Evolutionary conservation across 2,329 filamentous ascomycete genomes (phyloP).

Genomic region (Colletotrichum lini): DNA sequence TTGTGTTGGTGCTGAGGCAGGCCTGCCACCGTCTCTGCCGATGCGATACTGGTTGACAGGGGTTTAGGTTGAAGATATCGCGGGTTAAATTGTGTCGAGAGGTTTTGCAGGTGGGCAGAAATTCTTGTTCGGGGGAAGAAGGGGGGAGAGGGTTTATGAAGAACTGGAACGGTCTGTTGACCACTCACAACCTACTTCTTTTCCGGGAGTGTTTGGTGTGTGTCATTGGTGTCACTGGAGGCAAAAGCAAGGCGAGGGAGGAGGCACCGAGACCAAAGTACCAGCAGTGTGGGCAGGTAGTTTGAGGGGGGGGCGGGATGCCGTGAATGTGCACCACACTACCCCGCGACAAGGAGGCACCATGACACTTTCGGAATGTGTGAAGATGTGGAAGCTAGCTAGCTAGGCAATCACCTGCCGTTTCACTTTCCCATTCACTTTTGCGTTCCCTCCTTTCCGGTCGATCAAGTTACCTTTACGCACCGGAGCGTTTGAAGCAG

Average conservation of each 20-base stretch:
- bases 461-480: not conserved
- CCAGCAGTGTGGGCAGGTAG: not conserved
- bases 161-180: not conserved
- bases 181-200: not conserved
- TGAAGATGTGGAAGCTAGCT: not conserved
- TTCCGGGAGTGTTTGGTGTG: slow-evolving; percentile 5
- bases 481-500: not conserved
- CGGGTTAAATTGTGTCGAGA: not conserved
- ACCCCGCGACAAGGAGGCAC: not conserved
- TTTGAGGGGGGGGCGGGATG: not conserved
- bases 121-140: not conserved
- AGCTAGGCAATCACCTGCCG: not conserved
- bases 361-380: not conserved
- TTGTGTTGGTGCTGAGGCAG: not conserved
- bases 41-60: not conserved
- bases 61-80: not conserved
- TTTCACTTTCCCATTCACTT: not conserved
- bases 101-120: not conserved
- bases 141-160: slow-evolving; percentile 3
- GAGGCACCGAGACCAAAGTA: slow-evolving; percentile 8
- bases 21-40: not conserved
- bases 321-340: not conserved
- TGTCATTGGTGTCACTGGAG: slow-evolving; percentile 8
- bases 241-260: slow-evolving; percentile 1
- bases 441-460: not conserved